Base-by-base conservation (phyloP, 2,329 filamentous ascomycete species). In the Aspergillus piperis region DNA sequence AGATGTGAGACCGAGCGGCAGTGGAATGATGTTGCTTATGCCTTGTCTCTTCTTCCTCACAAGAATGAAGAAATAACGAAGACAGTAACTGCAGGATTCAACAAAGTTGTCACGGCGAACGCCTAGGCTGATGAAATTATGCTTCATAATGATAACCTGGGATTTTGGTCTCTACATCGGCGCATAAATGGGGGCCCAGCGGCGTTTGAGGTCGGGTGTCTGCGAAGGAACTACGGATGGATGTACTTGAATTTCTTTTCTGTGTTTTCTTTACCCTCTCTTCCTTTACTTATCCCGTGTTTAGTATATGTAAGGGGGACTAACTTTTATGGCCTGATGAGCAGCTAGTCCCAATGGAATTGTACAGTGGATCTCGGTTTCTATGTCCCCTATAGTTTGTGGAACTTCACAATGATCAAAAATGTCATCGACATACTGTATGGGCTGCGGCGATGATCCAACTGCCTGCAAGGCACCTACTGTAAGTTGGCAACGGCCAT, bases 1-100 rank as follows among this genome's bases (percentile, higher is more conserved):
- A 85, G 94, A 50, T 97, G 93, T 71, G 93, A 97, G 73, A 96
- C 85, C 51, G 94, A 99, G 79, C 84, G 93, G 64, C 93, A 98
- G 74, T 99, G 95, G 95, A 96, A 94, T 73, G 95, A 99, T 78
- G 93, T 98, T 47, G 91, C 94, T 0, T 99, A 92, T 80, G 93
- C 93, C 3, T 79, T 99, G 61, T 92, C 92, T 2, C 78, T 97
- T 61, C 79, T 99, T 59, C 93, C 92, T 71, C 95, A 99, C 68
- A 81, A 81, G 67, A 79, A 79, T 57, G 79, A 81, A 64, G 79
- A 81, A 5, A 81, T 81, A 55, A 66, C 73, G 5, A 79, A 78
- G 68, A 75, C 72, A 15, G 65, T 81, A 21, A 71, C 68, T 38
- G 75, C 77, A 53, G 80, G 80, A 21, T 82, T 80, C 66, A 89